Evolutionary conservation across 768 basidiomycete genomes (phyloP), one percentile per base, ranked within the genome.

Genomic region (Solioccasus polychromus): DNA sequence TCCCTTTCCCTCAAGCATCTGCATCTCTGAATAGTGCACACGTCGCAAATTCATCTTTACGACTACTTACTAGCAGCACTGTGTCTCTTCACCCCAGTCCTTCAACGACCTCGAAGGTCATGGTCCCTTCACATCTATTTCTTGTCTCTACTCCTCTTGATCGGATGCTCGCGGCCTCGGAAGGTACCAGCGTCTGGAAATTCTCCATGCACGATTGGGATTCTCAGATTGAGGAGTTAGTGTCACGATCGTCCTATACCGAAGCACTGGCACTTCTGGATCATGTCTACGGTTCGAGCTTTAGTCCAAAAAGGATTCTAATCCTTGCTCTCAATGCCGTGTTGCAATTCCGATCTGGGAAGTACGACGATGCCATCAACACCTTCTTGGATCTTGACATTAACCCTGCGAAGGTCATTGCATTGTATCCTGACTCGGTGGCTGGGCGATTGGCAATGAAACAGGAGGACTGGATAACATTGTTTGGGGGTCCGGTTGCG

Each of bases 321-420:
- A 78, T 92, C 23, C 79, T 83, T 5, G 79, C 80, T 2, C 74
- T 97, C 17, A 77, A 88, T 42, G 92, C 92, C 0, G 83, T 96
- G 0, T 72, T 85, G 0, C 78, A 85, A 48, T 94, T 94, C 66
- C 75, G 78, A 4, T 68, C 72, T 8, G 77, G 75, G 8, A 75
- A 82, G 46, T 94, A 80, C 58, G 84, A 88, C 50, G 68, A 72
- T 1, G 93, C 95, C 1, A 85, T 97, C 45, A 84, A 96, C 59
- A 79, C 83, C 0, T 93, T 98, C 63, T 77, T 93, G 38, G 80
- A 86, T 32, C 82, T 95, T 32, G 86, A 97, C 53, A 73, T 93
- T 54, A 94, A 94, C 58, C 96, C 96, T 0, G 91, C 94, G 0
- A 92, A 93, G 59, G 90, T 99, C 3, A 76, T 98, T 18, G 86